These are phyloP conservation scores for Vaccinium darrowii DNA, from an alignment of 148 eudicot species.

Conservation along the genomic window DNA sequence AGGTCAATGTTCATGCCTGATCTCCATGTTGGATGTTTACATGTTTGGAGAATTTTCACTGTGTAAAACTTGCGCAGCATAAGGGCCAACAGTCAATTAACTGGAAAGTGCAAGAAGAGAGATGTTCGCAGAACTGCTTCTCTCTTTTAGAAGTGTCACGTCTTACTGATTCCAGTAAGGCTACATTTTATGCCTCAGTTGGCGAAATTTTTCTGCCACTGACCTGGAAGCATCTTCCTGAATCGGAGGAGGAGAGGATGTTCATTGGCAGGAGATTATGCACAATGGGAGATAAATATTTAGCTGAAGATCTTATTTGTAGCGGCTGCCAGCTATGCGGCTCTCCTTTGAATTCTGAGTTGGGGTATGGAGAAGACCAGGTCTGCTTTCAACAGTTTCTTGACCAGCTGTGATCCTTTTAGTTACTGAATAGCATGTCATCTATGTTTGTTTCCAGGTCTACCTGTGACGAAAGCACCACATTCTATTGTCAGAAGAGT, in stretches of 20 bases:
- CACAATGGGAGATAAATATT: slow-evolving; percentile 21
- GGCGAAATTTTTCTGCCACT: slow-evolving; percentile 68
- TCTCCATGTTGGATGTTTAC: neutral
- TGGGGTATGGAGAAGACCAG: slow-evolving; percentile 33
- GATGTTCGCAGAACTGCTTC: slow-evolving; percentile 34
- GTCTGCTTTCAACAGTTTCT: slow-evolving; percentile 12
- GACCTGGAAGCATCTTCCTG: slow-evolving; percentile 31
- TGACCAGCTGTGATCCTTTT: neutral
- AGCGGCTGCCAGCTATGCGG: slow-evolving; percentile 79
- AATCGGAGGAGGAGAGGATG: slow-evolving; percentile 58
- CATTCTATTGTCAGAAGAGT: slow-evolving; percentile 62
- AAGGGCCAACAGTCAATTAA: slow-evolving; percentile 41
- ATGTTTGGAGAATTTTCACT: neutral
- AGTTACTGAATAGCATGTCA: neutral
- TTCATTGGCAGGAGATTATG: slow-evolving; percentile 55
- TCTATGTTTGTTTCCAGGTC: slow-evolving; percentile 40
- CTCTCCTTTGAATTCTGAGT: slow-evolving; percentile 44
- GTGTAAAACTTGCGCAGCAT: slow-evolving; percentile 17
- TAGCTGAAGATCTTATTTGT: slow-evolving; percentile 72
- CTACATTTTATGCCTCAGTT: slow-evolving; percentile 59
- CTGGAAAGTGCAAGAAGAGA: slow-evolving; percentile 69
- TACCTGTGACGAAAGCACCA: slow-evolving; percentile 26
- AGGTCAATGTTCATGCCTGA: neutral
- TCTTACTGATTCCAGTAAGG: slow-evolving; percentile 43
- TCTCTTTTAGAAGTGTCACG: slow-evolving; percentile 49